Evolutionary conservation across 2,329 filamentous ascomycete species (phyloP).

Genomic region (Fusarium nodosum): DNA sequence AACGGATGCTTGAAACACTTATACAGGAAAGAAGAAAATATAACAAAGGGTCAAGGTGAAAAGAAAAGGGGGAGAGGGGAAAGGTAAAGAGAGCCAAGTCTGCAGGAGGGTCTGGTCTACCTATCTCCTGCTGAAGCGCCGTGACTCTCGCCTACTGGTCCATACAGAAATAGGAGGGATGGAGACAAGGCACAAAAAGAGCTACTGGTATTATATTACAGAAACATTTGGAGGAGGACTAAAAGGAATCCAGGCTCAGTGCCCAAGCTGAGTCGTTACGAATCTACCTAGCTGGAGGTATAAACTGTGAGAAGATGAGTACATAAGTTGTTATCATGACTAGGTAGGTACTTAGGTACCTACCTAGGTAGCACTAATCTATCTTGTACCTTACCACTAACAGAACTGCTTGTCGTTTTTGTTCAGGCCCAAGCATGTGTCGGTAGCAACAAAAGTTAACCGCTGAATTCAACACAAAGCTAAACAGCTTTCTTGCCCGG

Average conservation of each 20-base stretch:
- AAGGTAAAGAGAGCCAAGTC: constrained; percentile 15
- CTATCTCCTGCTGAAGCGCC: constrained; percentile 33
- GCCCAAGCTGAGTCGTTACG: not conserved
- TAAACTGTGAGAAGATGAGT: not conserved
- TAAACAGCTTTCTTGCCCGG: constrained; percentile 2
- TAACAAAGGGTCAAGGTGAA: not conserved
- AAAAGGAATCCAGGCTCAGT: not conserved
- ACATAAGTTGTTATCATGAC: not conserved
- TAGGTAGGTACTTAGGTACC: not conserved
- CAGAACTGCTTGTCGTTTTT: not conserved
- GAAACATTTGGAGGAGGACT: not conserved
- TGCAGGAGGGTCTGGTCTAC: constrained; percentile 21
- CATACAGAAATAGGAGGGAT: constrained; percentile 22
- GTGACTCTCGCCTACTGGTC: constrained; percentile 12
- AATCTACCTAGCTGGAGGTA: constrained; percentile 1
- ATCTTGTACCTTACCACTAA: not conserved
- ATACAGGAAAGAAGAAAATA: not conserved
- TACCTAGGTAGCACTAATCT: too few species aligned
- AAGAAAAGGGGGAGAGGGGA: constrained; percentile 1
- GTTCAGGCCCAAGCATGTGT: not conserved
- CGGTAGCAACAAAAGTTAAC: constrained; percentile 7
- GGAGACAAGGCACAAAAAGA: not conserved
- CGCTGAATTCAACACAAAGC: constrained; percentile 3
- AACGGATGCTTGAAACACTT: constrained; percentile 14
- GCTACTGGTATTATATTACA: not conserved